Conservation (phyloP, 805 yeast genomes). For the Candida fluviatilis region DNA sequence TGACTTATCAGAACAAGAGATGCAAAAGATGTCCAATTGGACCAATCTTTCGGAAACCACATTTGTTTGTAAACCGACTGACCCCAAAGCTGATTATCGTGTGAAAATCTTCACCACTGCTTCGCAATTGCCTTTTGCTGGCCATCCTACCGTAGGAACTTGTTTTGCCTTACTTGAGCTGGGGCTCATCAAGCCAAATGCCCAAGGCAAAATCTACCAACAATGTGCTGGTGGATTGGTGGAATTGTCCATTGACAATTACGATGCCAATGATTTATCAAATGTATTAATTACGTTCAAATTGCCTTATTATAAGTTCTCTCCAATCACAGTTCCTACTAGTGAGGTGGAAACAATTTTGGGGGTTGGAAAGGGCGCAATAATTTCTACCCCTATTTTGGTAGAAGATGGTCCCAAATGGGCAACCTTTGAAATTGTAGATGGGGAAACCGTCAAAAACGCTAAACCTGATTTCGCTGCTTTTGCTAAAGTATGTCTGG, state of each 20-base stretch:
- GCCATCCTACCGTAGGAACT: slow-evolving; percentile 60
- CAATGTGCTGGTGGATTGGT: slow-evolving; percentile 46
- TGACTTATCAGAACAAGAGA: slow-evolving; percentile 31
- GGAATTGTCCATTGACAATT: slow-evolving; percentile 21
- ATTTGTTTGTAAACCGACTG: slow-evolving; percentile 42
- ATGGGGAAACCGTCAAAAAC: slow-evolving; percentile 26
- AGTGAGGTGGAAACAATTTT: slow-evolving; percentile 4
- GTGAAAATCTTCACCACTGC: slow-evolving; percentile 48
- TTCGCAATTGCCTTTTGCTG: slow-evolving; percentile 56
- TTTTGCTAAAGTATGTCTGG: slow-evolving; percentile 14
- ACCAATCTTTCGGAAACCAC: slow-evolving; percentile 59
- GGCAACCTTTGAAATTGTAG: slow-evolving; percentile 32
- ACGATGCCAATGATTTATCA: slow-evolving; percentile 2
- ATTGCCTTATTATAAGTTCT: slow-evolving; percentile 16
- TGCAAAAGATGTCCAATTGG: slow-evolving; percentile 53
- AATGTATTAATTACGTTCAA: slow-evolving; percentile 20
- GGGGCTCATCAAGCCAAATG: slow-evolving; percentile 21
- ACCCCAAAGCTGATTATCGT: slow-evolving; percentile 39
- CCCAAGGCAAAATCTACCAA: slow-evolving; percentile 28
- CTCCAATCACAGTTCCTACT: slow-evolving; percentile 6
- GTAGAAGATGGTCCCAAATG: slow-evolving; percentile 46
- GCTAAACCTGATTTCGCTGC: slow-evolving; percentile 26
- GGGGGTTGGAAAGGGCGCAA: slow-evolving; percentile 6
- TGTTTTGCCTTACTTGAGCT: slow-evolving; percentile 43
- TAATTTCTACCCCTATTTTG: slow-evolving; percentile 18